Base-by-base conservation (phyloP, 148 eudicot species). In the Amaranthus hypochondriacus region DNA sequence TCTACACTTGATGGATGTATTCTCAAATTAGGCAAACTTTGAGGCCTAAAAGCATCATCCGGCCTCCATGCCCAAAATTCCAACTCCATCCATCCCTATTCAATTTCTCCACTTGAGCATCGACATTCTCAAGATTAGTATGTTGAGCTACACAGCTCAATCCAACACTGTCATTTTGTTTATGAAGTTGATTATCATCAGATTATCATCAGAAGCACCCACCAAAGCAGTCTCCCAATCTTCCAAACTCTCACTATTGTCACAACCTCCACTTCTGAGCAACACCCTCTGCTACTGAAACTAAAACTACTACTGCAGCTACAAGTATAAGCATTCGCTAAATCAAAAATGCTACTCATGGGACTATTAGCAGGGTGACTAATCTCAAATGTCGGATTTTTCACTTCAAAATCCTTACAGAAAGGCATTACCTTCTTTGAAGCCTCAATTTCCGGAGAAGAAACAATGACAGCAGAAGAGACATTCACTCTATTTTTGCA, bases 171-270 rank as follows among this genome's bases (percentile, higher is more conserved):
- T 42, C 48, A 59, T 76, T 72, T 5, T 67, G 58, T 61, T 79
- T 75, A 12, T 74, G 65, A 50, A 58, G 60, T 70, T 83, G 81
- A 73, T 81, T 81, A 79, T 85, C 85, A 69, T 81, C 71, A 5
- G 82, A 66, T 81, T 81, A 79, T 85, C 85, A 69, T 81, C 71
- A 5, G 82, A 66, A 63, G 82, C 85, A 56, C 75, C 78, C 0
- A 77, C 92, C 82, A 93, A 84, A 57, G 92, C 94, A 82, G 91
- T 78, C 91, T 92, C 98, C 98, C 98, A 93, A 80, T 93, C 98
- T 79, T 91, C 97, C 84, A 90, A 84, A 83, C 94, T 87, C 13
- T 69, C 92, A 83, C 86, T 92, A 56, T 89, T 87, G 51, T 11
- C 78, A 11, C 49, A 73, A 13, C 56, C 76, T 63, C n/a, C 80